phyloP scores from a whole-genome alignment of 345 rosid genomes.

The Raphanus raphanistrum region DNA sequence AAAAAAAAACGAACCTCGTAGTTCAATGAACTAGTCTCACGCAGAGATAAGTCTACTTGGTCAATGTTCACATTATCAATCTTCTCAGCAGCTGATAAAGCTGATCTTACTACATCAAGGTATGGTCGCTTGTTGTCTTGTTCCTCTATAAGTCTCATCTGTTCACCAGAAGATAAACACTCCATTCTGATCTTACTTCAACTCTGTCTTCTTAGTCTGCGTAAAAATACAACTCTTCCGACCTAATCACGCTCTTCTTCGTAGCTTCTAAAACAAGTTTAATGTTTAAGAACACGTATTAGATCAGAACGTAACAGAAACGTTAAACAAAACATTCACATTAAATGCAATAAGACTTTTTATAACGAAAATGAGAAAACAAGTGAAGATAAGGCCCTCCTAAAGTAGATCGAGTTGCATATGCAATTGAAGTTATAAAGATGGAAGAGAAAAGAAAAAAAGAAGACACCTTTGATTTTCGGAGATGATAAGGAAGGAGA shows the following conservation, averaged over 20 bases:
- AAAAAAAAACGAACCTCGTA: slow-evolving; percentile 51
- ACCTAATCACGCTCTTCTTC: slow-evolving; percentile 47
- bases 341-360: neutral
- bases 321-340: neutral
- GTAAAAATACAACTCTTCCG: slow-evolving; percentile 34
- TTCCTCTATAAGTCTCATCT: slow-evolving; percentile 41
- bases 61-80: slow-evolving; percentile 64
- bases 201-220: slow-evolving; percentile 33
- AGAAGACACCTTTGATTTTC: slow-evolving; percentile 29
- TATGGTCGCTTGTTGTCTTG: slow-evolving; percentile 45
- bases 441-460: neutral
- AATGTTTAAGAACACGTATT: slow-evolving; percentile 21
- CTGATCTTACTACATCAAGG: slow-evolving; percentile 38
- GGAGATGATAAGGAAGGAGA: slow-evolving; percentile 1
- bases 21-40: slow-evolving; percentile 71
- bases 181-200: slow-evolving; percentile 51
- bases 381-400: neutral
- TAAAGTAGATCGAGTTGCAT: slow-evolving; percentile 10
- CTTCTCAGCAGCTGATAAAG: slow-evolving; percentile 47
- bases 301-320: slow-evolving; percentile 5
- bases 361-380: neutral
- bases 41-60: slow-evolving; percentile 79
- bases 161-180: slow-evolving; percentile 62
- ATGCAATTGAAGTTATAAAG: slow-evolving; percentile 10
- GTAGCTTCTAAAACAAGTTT: slow-evolving; percentile 36